These are phyloP conservation scores for Harringtonia aguacate DNA, from an alignment of 2,329 filamentous ascomycete species.

Conservation along the genomic window DNA sequence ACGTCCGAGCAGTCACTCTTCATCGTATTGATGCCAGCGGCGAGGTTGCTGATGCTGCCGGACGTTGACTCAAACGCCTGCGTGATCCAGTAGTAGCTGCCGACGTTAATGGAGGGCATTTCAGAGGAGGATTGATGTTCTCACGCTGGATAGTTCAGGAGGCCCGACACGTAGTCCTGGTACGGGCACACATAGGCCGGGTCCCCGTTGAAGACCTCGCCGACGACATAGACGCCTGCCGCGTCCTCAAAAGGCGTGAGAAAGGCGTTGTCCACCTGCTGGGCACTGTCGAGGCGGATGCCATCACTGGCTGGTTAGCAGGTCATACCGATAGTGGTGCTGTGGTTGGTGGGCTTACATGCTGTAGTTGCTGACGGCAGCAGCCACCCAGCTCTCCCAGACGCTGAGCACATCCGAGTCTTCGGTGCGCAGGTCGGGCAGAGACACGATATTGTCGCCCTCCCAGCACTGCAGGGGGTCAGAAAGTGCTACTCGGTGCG, in stretches of 20 bases:
- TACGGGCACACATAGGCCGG: conserved; percentile 41
- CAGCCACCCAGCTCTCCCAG: conserved; percentile 48
- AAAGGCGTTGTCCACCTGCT: conserved; percentile 49
- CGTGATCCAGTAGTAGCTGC: conserved; percentile 32
- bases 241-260: conserved; percentile 42
- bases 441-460: conserved; percentile 39
- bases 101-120: conserved; percentile 8
- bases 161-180: conserved; percentile 40
- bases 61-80: conserved; percentile 21
- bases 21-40: conserved; percentile 26
- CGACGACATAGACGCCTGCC: conserved; percentile 48
- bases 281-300: conserved; percentile 50
- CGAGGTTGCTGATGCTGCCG: conserved; percentile 26
- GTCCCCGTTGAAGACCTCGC: conserved; percentile 48
- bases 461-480: conserved; percentile 35
- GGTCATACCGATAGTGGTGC: not conserved
- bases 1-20: conserved; percentile 29
- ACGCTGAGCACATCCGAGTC: conserved; percentile 20
- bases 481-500: no score
- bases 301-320: conserved; percentile 36
- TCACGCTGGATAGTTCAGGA: conserved; percentile 43
- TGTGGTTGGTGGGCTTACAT: not conserved
- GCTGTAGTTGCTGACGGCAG: conserved; percentile 46
- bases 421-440: conserved; percentile 53
- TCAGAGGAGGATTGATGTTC: not conserved